Evolutionary conservation across 2,329 filamentous ascomycete genomes (phyloP), one percentile per base, ranked within the genome.

Genomic region (Talaromyces sp.): DNA sequence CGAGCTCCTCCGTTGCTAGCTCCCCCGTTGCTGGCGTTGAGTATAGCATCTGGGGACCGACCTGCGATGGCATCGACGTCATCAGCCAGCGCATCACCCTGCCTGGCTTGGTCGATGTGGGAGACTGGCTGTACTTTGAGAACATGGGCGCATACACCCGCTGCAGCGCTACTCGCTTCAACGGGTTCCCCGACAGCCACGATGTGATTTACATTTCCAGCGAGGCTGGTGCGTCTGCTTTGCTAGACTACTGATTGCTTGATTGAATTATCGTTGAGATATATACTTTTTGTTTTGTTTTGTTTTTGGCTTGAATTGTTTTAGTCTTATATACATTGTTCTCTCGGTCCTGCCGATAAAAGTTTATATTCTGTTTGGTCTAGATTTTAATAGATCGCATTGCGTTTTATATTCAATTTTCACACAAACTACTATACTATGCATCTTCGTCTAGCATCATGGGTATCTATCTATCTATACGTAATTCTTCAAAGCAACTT

Each of bases 131-230:
- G 59, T 99, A 96, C 81, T 99, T 99, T 77, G 92, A 97, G 80
- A 87, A 96, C 64, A 99, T 99, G 95, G 95, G 95, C 60, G 93
- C 95, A 27, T 99, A 99, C 78, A 98, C 95, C 69, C 96, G 93
- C 83, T 98, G 93, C 83, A 97, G 92, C 63, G 93, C 95, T 65
- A 99, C 95, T 61, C 88, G 90, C 72, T 99, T 99, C 88, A 99
- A 99, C 69, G 95, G 95, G 65, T 99, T 98, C 79, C 90, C 88
- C 59, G 91, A 98, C 77, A 84, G 87, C 69, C 95, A 99, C 76
- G 90, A 96, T 70, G 89, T 96, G 65, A 88, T 98, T 66, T 98
- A 98, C 73, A 89, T 98, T 68, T 96, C 89, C 75, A 97, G 92
- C 77, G 95, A 99, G 85, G 85, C 90, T 22, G 93, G 91, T 54